These are phyloP conservation scores for Aphanomyces invadans DNA, from an alignment of 352 stramenopile species.

Conservation along the genomic window DNA sequence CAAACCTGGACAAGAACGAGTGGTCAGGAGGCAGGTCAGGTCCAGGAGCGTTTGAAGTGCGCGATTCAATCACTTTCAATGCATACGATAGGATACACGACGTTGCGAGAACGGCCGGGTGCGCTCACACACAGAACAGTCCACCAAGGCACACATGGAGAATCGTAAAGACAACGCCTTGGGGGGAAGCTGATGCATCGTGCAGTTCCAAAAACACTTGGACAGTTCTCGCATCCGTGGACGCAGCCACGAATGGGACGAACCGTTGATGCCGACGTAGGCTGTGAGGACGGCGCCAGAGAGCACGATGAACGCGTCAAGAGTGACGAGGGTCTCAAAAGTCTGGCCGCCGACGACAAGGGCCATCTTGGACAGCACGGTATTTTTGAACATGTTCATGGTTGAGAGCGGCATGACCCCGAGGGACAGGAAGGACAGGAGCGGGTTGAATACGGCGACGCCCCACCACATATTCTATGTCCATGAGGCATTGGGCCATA, in stretches of 20 bases:
- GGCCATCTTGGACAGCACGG: conserved; percentile 87
- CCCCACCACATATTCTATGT: conserved; percentile 89
- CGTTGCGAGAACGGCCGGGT: no score
- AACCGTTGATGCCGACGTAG: conserved; percentile 88
- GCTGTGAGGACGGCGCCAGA: conserved; percentile 89
- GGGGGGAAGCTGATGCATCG: no score
- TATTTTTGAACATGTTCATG: conserved; percentile 81
- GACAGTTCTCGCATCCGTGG: no score
- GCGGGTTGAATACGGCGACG: conserved; percentile 91
- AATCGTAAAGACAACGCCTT: no score
- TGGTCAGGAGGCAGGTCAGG: not conserved
- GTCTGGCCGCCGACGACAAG: conserved; percentile 63
- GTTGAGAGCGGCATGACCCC: conserved; percentile 80
- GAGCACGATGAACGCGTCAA: conserved; percentile 93
- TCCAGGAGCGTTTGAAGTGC: not conserved
- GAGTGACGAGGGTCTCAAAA: conserved; percentile 66
- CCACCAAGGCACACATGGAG: no score
- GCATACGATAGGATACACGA: no score
- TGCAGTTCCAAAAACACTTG: no score
- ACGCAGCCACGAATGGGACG: not conserved
- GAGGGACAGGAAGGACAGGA: conserved; percentile 88
- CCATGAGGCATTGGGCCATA: not conserved
- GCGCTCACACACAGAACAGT: no score
- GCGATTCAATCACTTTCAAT: no score
- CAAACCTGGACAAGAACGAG: conserved; percentile 32